Evolutionary conservation across 352 stramenopile species (phyloP), one percentile per base, ranked within the genome.

Genomic region (Phytopythium litorale): DNA sequence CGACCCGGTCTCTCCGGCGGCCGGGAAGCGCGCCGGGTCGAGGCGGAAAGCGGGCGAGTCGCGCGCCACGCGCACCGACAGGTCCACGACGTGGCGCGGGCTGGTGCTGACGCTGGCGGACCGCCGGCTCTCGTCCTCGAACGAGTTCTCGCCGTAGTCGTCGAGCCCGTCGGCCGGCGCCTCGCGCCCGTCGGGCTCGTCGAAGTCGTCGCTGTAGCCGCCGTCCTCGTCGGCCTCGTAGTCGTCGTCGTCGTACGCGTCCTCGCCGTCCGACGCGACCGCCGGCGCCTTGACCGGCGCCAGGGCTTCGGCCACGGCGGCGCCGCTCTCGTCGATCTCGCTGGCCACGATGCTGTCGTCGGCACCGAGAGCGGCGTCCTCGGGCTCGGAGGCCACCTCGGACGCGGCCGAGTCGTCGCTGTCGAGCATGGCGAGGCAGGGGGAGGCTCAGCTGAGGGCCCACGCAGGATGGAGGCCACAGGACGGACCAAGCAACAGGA

Each of bases 151-250:
- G 25, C 71, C 67, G 72, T 90, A 87, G 35, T 33, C 35, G 60
- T 73, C n/a, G 7, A 38, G 4, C 50, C 18, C 43, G 28, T 32
- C 28, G 28, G 28, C 28, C 28, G 28, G 28, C 28, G 5, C 28
- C 5, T 32, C 28, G 7, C 46, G 4, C 50, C 18, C 43, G 54
- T 79, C 72, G 11, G 75, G 66, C 11, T 87, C 75, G 57, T 91
- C 81, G 67, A 90, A 91, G 60, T 91, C 81, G 30, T 76, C 78
- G 58, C 81, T 91, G 67, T 93, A 93, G 59, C 62, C 73, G 62
- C 78, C 62, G 46, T 84, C 74, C 19, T 71, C 60, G 13, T 49
- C 37, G 0, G 78, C 61, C 18, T 79, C 68, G 60, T 88, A 71
- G 13, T 87, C 78, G 52, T 65, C 63, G 33, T 80, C 71, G 0